phyloP scores from a whole-genome alignment of 441 rosid species.

The Euphorbia celastroides region DNA sequence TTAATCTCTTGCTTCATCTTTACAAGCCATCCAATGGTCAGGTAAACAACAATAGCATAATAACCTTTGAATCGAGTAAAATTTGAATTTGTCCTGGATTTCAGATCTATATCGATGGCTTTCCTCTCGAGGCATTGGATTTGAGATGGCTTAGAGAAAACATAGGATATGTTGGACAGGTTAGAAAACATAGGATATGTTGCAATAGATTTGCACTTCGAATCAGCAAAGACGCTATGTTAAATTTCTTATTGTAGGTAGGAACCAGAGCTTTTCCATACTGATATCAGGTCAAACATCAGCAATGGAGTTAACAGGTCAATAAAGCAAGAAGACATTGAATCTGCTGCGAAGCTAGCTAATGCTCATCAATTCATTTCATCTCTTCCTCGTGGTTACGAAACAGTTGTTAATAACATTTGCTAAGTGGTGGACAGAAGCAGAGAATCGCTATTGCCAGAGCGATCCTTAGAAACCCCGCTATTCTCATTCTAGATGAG shows the following conservation, averaged over 20 bases:
- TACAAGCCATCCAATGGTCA: slow-evolving; percentile 81
- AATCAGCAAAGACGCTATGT: neutral
- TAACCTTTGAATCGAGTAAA: neutral
- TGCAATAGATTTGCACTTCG: neutral
- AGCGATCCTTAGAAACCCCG: slow-evolving; percentile 85
- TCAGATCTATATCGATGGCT: slow-evolving; percentile 74
- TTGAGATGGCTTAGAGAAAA: slow-evolving; percentile 75
- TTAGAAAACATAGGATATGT: slow-evolving; percentile 16
- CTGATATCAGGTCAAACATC: slow-evolving; percentile 79
- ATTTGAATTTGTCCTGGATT: slow-evolving; percentile 7
- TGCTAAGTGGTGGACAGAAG: slow-evolving; percentile 98
- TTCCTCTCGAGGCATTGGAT: slow-evolving; percentile 69
- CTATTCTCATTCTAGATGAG: slow-evolving; percentile 85
- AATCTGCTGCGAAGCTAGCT: slow-evolving; percentile 84
- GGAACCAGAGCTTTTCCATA: slow-evolving; percentile 93
- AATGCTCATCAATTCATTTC: slow-evolving; percentile 82
- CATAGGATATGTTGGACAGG: slow-evolving; percentile 93
- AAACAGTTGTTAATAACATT: slow-evolving; percentile 75
- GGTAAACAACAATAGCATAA: slow-evolving; percentile 31
- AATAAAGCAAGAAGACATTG: slow-evolving; percentile 61
- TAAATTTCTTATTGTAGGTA: slow-evolving; percentile 23
- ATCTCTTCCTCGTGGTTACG: slow-evolving; percentile 76
- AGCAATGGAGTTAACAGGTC: slow-evolving; percentile 64
- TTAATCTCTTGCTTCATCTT: slow-evolving; percentile 81
- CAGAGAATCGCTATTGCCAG: slow-evolving; percentile 96